These are phyloP conservation scores for Heliosperma pusillum DNA, from an alignment of 148 eudicot genomes.

Conservation along the genomic window DNA sequence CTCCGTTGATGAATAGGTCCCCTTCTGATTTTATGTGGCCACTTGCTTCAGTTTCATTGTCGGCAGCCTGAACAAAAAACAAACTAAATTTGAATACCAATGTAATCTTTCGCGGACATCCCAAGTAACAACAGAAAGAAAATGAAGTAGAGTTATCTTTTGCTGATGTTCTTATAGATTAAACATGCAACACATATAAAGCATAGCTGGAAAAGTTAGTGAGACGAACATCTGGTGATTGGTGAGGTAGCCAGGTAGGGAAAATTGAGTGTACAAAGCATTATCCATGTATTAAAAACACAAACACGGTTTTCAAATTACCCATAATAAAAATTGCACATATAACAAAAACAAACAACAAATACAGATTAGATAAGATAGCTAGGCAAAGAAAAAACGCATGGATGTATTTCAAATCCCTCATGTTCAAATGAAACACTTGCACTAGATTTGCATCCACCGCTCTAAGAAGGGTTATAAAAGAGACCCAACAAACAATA, in stretches of 20 bases:
- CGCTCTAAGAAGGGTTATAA: too few relatives aligned
- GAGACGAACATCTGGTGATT: background rate
- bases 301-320: background rate
- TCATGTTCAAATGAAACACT: background rate
- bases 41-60: constrained; percentile 40
- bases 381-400: background rate
- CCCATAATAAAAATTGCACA: background rate
- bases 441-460: background rate
- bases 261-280: background rate
- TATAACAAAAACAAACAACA: background rate
- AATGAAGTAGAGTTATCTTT: background rate
- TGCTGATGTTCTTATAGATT: background rate
- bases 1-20: constrained; percentile 49
- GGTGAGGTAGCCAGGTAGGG: background rate
- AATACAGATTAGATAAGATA: background rate
- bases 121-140: background rate
- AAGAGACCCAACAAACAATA: too few relatives aligned
- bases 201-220: background rate
- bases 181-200: background rate
- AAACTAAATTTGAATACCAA: background rate
- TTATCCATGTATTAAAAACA: background rate
- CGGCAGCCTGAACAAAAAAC: constrained; percentile 42
- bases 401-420: background rate
- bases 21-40: constrained; percentile 57
- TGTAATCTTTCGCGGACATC: background rate